Percentiles rank a stretch among this genome's conserved stretches.
Conservation (phyloP, 495 filamentous ascomycete genomes). For the Aspergillus coremiiformis region DNA sequence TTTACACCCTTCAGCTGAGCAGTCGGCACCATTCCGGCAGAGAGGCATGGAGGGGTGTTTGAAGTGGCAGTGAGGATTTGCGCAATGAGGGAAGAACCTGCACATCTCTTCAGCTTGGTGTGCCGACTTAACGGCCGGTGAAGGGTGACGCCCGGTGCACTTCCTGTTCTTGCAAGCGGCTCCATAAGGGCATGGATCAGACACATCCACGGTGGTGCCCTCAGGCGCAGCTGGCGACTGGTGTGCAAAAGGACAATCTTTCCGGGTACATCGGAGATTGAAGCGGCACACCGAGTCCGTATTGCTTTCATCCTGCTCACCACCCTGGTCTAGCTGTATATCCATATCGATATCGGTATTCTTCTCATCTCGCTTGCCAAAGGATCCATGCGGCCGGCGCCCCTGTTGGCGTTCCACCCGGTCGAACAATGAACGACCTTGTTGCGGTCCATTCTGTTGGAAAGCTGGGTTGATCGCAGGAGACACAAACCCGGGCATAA, state of each 20-base stretch:
- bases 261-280: conserved; percentile 78
- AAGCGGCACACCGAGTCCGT: conserved; percentile 61
- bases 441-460: conserved; percentile 38
- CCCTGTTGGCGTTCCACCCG: conserved; percentile 52
- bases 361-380: conserved; percentile 26
- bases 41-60: conserved; percentile 72
- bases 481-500: conserved; percentile 43
- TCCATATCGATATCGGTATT: conserved; percentile 38
- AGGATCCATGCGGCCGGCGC: conserved; percentile 32
- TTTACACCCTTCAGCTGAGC: conserved; percentile 73
- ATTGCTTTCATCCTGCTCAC: conserved; percentile 48
- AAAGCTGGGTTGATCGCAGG: conserved; percentile 51
- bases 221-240: conserved; percentile 86
- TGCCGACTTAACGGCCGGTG: conserved; percentile 68
- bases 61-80: conserved; percentile 78
- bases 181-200: conserved; percentile 75
- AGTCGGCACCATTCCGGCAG: conserved; percentile 91
- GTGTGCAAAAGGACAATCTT: conserved; percentile 86
- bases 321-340: conserved; percentile 22
- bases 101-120: conserved; percentile 82
- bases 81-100: conserved; percentile 92
- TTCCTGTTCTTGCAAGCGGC: conserved; percentile 92
- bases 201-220: conserved; percentile 69
- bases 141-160: conserved; percentile 86
- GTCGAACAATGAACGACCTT: conserved; percentile 69